Percentiles rank a stretch among this genome's conserved stretches.
These are phyloP conservation scores for Dendrobium chrysotoxum DNA, from an alignment of 106 monocot genomes.

Conservation along the genomic window DNA sequence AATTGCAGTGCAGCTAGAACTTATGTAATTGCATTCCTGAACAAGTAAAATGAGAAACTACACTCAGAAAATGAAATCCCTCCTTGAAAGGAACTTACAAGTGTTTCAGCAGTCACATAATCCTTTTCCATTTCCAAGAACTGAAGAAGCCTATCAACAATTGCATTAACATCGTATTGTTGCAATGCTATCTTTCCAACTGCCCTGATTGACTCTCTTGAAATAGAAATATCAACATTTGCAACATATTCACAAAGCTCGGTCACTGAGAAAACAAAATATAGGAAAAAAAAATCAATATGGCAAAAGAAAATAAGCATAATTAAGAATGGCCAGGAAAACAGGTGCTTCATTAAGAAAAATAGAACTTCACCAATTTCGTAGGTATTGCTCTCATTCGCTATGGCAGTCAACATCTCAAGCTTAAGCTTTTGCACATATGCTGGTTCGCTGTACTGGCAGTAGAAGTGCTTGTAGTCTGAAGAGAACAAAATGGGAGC, in stretches of 20 bases:
- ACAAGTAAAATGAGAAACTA: not conserved
- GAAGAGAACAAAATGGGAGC: conserved; percentile 97
- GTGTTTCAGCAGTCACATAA: conserved; percentile 95
- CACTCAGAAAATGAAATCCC: not conserved
- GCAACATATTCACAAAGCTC: conserved; percentile 98
- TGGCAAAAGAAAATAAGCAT: not conserved
- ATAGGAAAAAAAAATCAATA: conserved; percentile 1
- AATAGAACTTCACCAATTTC: conserved; percentile 68
- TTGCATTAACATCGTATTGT: conserved; percentile 99
- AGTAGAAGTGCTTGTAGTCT: conserved; percentile 97
- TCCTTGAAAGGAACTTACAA: conserved; percentile 35
- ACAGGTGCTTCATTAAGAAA: not conserved
- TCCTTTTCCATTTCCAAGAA: conserved; percentile 99
- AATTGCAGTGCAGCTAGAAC: not conserved
- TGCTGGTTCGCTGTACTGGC: conserved; percentile 91
- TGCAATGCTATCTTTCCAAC: conserved; percentile 98
- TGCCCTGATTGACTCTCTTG: conserved; percentile 91
- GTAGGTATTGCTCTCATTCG: conserved; percentile 98
- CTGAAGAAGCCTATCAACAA: conserved; percentile 96
- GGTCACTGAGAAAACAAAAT: conserved; percentile 55
- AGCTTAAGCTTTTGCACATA: conserved; percentile 98
- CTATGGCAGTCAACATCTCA: conserved; percentile 99
- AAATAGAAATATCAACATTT: conserved; percentile 95
- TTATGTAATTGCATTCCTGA: not conserved
- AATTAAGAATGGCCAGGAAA: not conserved